A percentile compares a stretch with the other conserved stretches of the same genome.
Evolutionary conservation across 2,329 filamentous ascomycete species (phyloP).

Genomic region (Botrytis byssoidea): DNA sequence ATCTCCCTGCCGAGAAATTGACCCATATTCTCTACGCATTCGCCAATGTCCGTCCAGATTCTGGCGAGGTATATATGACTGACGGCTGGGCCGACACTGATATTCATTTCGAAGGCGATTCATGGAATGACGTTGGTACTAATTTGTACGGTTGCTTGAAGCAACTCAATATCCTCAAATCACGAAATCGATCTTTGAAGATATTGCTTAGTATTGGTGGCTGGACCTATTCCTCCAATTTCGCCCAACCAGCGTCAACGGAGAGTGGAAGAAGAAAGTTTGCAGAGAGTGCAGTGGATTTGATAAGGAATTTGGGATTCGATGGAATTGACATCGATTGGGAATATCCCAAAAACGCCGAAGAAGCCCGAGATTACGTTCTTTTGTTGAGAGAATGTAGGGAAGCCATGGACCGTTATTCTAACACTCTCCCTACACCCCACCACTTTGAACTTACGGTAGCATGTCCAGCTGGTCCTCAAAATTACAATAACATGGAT

Average conservation of each 20-base stretch:
- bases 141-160: slow-evolving; percentile 90
- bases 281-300: slow-evolving; percentile 67
- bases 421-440: slow-evolving; percentile 41
- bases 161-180: slow-evolving; percentile 83
- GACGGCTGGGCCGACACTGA: slow-evolving; percentile 61
- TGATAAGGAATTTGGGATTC: slow-evolving; percentile 80
- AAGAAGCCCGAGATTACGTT: slow-evolving; percentile 58
- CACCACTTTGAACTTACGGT: slow-evolving; percentile 63
- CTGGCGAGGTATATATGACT: slow-evolving; percentile 71
- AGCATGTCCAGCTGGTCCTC: slow-evolving; percentile 60
- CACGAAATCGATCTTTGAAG: slow-evolving; percentile 77
- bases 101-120: slow-evolving; percentile 54
- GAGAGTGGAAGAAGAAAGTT: slow-evolving; percentile 67
- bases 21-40: slow-evolving; percentile 92
- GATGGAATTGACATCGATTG: slow-evolving; percentile 69
- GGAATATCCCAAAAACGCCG: slow-evolving; percentile 59
- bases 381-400: slow-evolving; percentile 57
- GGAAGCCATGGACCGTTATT: slow-evolving; percentile 57
- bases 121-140: slow-evolving; percentile 68
- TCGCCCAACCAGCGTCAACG: slow-evolving; percentile 71
- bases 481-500: slow-evolving; percentile 62
- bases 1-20: slow-evolving; percentile 75
- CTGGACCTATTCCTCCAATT: slow-evolving; percentile 89
- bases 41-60: slow-evolving; percentile 76
- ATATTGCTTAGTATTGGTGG: slow-evolving; percentile 84